These are phyloP conservation scores for Coelastrella sp. DNA, from an alignment of 139 green algal species.

Conservation along the genomic window DNA sequence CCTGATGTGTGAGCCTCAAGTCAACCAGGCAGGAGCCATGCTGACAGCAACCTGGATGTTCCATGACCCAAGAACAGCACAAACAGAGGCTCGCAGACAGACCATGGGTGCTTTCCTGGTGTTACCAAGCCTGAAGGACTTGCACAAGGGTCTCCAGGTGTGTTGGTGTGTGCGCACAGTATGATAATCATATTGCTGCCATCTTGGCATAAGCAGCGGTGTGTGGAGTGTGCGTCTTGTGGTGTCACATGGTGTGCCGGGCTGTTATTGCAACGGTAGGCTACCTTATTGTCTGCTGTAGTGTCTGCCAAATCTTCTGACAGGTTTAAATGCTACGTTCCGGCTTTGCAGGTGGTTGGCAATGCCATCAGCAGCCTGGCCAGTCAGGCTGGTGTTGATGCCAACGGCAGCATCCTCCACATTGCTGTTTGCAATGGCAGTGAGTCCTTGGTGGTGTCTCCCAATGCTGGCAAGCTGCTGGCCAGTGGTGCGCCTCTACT, in stretches of 20 bases:
- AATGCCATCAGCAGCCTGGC: conserved; percentile 15
- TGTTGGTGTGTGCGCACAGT: background rate
- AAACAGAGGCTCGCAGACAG: conserved; percentile 30
- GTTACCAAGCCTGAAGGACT: conserved; percentile 54
- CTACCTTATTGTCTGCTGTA: too few species aligned
- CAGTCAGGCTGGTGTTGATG: conserved; percentile 38
- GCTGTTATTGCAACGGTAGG: too few species aligned
- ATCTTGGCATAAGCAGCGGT: too few species aligned
- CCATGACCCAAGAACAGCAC: conserved; percentile 40
- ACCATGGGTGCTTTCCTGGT: conserved; percentile 61
- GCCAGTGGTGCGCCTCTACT: background rate
- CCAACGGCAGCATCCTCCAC: conserved; percentile 65
- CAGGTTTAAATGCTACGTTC: too few species aligned
- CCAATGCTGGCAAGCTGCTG: conserved; percentile 29
- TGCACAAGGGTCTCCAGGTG: conserved; percentile 19
- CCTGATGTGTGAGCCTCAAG: conserved; percentile 72
- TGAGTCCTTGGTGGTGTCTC: conserved; percentile 35
- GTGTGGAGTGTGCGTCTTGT: too few species aligned
- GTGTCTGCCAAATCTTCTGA: too few species aligned
- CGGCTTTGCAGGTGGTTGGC: conserved; percentile 10
- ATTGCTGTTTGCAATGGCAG: conserved; percentile 60
- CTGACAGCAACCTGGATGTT: conserved; percentile 67
- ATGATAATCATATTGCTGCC: too few species aligned
- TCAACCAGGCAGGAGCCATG: background rate
- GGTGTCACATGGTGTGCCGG: too few species aligned